Percentiles rank a stretch among this genome's conserved stretches.
These are phyloP conservation scores for Xylaria sp. DNA, from an alignment of 2,329 filamentous ascomycete genomes.

Conservation along the genomic window DNA sequence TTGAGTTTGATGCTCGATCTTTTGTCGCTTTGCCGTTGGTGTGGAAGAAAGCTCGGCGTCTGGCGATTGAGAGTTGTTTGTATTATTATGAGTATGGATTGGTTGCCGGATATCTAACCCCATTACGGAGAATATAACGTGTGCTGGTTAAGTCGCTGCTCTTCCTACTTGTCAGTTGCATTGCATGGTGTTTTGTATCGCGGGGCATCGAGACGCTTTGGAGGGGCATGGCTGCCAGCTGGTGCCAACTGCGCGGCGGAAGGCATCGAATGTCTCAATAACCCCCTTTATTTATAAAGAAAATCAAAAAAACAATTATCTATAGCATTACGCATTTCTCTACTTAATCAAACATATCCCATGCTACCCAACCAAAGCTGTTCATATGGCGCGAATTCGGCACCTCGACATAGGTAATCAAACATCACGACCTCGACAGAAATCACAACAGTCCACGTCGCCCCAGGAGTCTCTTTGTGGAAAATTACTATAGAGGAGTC, in stretches of 20 bases:
- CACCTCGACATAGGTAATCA: no score
- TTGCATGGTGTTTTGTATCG: conserved; percentile 13
- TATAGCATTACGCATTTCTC: no score
- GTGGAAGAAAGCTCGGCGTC: not conserved
- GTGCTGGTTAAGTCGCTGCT: not conserved
- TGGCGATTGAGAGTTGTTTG: not conserved
- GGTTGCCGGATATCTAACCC: not conserved
- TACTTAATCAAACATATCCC: no score
- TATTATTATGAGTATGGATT: not conserved
- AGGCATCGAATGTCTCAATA: no score
- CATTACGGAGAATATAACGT: conserved; percentile 14
- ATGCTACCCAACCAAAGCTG: no score
- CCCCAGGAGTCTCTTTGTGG: no score
- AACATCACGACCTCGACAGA: no score
- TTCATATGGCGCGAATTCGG: no score
- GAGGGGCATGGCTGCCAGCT: conserved; percentile 42
- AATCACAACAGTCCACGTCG: no score
- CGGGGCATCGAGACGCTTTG: conserved; percentile 31
- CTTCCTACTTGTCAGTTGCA: not conserved
- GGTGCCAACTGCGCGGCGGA: conserved; percentile 27
- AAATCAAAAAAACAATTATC: no score
- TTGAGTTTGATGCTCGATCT: conserved; percentile 26
- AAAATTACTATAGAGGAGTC: no score
- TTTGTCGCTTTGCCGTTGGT: conserved; percentile 28
- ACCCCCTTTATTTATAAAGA: no score